Evolutionary conservation across 352 stramenopile genomes (phyloP).

Genomic region (Phytophthora pisi): DNA sequence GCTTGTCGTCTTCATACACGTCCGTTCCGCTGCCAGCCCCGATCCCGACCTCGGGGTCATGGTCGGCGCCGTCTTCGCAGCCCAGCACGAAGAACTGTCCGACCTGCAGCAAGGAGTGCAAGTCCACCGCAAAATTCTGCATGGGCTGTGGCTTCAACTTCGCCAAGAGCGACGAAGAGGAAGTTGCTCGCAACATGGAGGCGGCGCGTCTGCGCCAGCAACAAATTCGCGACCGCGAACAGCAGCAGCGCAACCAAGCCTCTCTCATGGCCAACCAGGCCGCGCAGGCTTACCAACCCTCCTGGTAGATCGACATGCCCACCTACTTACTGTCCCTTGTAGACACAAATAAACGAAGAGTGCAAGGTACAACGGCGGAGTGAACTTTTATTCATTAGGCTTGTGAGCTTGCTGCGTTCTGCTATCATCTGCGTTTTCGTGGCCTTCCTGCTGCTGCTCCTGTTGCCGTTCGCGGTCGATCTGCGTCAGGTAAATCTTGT

Average conservation of each 20-base stretch:
- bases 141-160: slow-evolving; percentile 84
- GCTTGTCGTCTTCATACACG: slow-evolving; percentile 40
- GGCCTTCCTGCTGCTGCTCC: slow-evolving; percentile 7
- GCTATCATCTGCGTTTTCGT: slow-evolving; percentile 3
- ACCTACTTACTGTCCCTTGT: slow-evolving; percentile 12
- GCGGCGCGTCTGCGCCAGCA: slow-evolving; percentile 58
- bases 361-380: slow-evolving; percentile 7
- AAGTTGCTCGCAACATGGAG: slow-evolving; percentile 80
- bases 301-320: slow-evolving; percentile 30
- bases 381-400: neutral
- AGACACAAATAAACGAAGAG: slow-evolving; percentile 15
- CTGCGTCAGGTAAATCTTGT: slow-evolving; percentile 75
- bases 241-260: slow-evolving; percentile 68
- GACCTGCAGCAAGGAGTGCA: slow-evolving; percentile 73
- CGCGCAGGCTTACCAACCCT: slow-evolving; percentile 45
- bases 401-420: neutral
- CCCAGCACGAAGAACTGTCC: slow-evolving; percentile 65
- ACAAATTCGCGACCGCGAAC: slow-evolving; percentile 53
- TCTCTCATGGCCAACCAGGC: slow-evolving; percentile 75
- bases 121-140: slow-evolving; percentile 82
- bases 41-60: slow-evolving; percentile 54
- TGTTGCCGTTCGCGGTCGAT: slow-evolving; percentile 36
- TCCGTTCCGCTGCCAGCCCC: slow-evolving; percentile 58
- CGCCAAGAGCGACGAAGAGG: slow-evolving; percentile 71
- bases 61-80: slow-evolving; percentile 40